These are phyloP conservation scores for Physcomitrium patens DNA, from an alignment of 225 moss, liverwort and hornwort species.

Conservation along the genomic window DNA sequence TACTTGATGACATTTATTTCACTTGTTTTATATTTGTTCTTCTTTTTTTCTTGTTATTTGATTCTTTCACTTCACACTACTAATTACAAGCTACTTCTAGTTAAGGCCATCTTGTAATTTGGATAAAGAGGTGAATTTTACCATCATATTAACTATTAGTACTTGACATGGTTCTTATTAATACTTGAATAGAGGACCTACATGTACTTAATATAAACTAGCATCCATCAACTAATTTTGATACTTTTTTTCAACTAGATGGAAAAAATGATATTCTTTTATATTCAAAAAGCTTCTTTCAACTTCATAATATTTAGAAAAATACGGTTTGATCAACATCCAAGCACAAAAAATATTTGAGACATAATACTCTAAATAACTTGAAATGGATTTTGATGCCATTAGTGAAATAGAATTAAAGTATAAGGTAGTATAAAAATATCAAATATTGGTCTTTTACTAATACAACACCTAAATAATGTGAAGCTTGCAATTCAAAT, in stretches of 20 bases:
- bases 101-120: no score
- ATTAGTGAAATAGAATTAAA: not conserved
- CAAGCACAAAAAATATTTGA: no score
- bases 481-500: constrained; percentile 41
- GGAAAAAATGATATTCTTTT: constrained; percentile 38
- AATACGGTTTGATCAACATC: no score
- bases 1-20: no score
- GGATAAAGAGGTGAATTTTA: no score
- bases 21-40: no score
- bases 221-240: constrained; percentile 34
- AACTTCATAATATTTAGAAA: not conserved
- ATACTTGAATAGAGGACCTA: constrained; percentile 15
- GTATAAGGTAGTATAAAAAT: not conserved
- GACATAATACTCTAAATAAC: no score
- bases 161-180: constrained; percentile 16
- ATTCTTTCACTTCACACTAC: no score
- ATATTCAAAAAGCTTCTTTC: constrained; percentile 28
- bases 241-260: constrained; percentile 31
- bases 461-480: constrained; percentile 44
- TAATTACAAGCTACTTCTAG: no score
- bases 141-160: constrained; percentile 21
- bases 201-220: no score
- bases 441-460: constrained; percentile 25
- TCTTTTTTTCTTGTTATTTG: no score
- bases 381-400: no score